phyloP scores from a whole-genome alignment of 2,329 filamentous ascomycete genomes.

The Penicillium thymicola region DNA sequence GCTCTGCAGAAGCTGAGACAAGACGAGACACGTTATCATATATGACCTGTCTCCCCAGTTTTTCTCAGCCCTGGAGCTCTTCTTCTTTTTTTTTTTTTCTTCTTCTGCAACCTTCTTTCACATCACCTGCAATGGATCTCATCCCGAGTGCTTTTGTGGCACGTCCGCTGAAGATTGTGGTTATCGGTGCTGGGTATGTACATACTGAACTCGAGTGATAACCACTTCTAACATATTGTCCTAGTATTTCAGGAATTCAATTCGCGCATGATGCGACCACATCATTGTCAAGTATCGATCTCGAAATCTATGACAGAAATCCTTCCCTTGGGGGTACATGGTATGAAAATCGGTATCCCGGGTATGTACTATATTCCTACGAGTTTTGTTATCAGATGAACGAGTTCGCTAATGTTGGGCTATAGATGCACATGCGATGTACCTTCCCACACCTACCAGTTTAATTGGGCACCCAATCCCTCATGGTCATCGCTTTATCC shows the following conservation, averaged over 20 bases:
- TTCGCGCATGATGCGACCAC: slow-evolving; percentile 6
- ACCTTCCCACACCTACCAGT: slow-evolving; percentile 31
- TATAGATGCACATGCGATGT: slow-evolving; percentile 32
- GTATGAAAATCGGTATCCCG: slow-evolving; percentile 31
- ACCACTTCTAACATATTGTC: neutral
- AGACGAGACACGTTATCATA: neutral
- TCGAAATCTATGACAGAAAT: slow-evolving; percentile 20
- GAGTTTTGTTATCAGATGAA: neutral
- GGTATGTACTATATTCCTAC: neutral
- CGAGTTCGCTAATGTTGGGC: neutral
- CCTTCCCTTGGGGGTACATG: slow-evolving; percentile 31
- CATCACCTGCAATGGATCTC: neutral
- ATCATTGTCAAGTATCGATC: neutral
- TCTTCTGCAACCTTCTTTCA: neutral
- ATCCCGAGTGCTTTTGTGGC: slow-evolving; percentile 5
- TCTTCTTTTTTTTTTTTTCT: neutral
- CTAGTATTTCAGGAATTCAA: slow-evolving; percentile 9
- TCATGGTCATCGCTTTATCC: slow-evolving; percentile 7
- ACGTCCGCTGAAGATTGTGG: slow-evolving; percentile 5
- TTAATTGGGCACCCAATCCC: slow-evolving; percentile 23
- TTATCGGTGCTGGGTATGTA: slow-evolving; percentile 9
- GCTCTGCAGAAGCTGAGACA: neutral
- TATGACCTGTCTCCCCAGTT: neutral
- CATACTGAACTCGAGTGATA: neutral
- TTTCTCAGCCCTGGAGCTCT: neutral